Base-by-base conservation (phyloP, 345 rosid species). In the Gynandropsis gynandra region DNA sequence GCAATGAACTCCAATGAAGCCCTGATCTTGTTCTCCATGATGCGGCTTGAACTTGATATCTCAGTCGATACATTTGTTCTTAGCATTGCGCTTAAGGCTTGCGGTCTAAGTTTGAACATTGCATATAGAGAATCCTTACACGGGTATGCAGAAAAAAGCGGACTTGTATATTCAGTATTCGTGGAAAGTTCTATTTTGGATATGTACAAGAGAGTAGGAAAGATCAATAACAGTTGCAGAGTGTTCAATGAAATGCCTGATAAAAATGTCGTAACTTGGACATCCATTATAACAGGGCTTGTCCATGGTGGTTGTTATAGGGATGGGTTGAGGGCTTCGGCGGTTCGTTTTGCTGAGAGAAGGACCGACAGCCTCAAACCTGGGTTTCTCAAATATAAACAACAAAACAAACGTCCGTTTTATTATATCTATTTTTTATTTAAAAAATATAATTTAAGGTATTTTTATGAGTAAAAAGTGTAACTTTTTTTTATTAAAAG, bases 261-360 rank as follows among this genome's bases (percentile, higher is more conserved):
- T 11, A 73, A 69, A 61, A 87, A 82, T 66, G 77, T 81, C 0
- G 82, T 82, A 18, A 77, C 96, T 0, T 90, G 96, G 96, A 87
- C 98, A 19, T 77, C 96, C 5, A 52, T 80, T 44, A 90, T 87
- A 39, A 80, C 87, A 0, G 89, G 87, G 40, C 73, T 90, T 56
- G 95, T 84, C 64, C 85, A 72, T 17, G 70, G 70, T 15, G 83
- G 92, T 45, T 64, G 45, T 51, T 41, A 72, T 52, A 58, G 65
- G 68, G 72, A 80, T 54, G 92, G 79, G 8, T 65, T 90, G 52
- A 53, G n/a, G n/a, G n/a, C n/a, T n/a, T n/a, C n/a, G n/a, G n/a
- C n/a, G n/a, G n/a, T n/a, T n/a, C n/a, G n/a, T n/a, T n/a, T n/a
- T n/a, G n/a, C n/a, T n/a, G n/a, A n/a, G n/a, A n/a, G n/a, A n/a